These are phyloP conservation scores for Sporothrix curviconia DNA, from an alignment of 2,329 filamentous ascomycete species.

Conservation along the genomic window DNA sequence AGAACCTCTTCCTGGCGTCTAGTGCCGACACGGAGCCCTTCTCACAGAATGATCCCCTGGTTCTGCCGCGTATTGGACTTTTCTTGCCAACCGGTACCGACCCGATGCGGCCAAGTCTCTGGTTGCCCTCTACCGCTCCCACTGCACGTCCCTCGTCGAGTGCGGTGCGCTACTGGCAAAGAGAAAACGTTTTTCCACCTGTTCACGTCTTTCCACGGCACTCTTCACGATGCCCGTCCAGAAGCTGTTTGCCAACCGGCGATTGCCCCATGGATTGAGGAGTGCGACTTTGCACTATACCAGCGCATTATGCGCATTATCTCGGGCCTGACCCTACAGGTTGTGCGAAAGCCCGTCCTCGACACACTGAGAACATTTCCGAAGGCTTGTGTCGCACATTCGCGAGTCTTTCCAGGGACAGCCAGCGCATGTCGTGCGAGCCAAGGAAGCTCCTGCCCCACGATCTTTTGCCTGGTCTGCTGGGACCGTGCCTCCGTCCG, in stretches of 20 bases:
- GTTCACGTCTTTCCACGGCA: constrained; percentile 92
- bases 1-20: constrained; percentile 55
- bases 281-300: constrained; percentile 93
- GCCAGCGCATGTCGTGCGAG: constrained; percentile 75
- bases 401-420: constrained; percentile 78
- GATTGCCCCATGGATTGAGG: constrained; percentile 86
- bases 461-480: constrained; percentile 77
- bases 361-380: constrained; percentile 85
- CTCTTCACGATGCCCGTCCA: constrained; percentile 93
- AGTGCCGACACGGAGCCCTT: constrained; percentile 46
- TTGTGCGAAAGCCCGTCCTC: constrained; percentile 80
- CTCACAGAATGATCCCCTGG: constrained; percentile 62
- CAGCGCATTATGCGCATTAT: constrained; percentile 95
- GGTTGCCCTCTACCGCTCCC: constrained; percentile 81
- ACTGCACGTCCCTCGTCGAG: constrained; percentile 92
- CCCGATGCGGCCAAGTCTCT: constrained; percentile 78
- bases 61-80: constrained; percentile 76
- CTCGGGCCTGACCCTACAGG: constrained; percentile 80
- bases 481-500: constrained; percentile 83
- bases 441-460: constrained; percentile 82
- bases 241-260: constrained; percentile 76
- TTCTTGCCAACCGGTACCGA: constrained; percentile 81
- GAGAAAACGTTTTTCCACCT: constrained; percentile 95
- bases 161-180: constrained; percentile 92
- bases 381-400: constrained; percentile 73